Conservation (phyloP, 2,329 filamentous ascomycete genomes). For the Microsporum ferrugineum region DNA sequence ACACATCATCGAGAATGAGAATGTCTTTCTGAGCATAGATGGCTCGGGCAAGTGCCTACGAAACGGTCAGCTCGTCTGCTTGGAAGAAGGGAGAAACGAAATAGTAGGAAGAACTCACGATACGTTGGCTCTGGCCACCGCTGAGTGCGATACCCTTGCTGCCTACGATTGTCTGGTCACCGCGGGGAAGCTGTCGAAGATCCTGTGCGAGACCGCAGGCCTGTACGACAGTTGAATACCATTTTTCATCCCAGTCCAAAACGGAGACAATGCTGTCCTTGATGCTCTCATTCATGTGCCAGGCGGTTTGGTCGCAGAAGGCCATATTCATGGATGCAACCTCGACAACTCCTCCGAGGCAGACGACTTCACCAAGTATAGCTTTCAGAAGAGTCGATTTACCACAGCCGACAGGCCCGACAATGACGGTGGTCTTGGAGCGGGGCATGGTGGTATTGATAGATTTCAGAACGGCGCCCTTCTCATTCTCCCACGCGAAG, state of each 20-base stretch:
- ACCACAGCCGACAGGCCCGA: conserved; percentile 43
- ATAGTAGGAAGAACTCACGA: conserved; percentile 23
- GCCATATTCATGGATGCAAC: conserved; percentile 25
- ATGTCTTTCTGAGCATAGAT: conserved; percentile 40
- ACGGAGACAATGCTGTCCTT: conserved; percentile 31
- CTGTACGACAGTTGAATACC: conserved; percentile 28
- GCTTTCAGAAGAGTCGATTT: conserved; percentile 42
- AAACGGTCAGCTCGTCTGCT: not conserved
- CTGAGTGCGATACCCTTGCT: conserved; percentile 43
- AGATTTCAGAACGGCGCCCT: conserved; percentile 31
- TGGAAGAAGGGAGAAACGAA: not conserved
- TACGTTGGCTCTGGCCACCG: conserved; percentile 43
- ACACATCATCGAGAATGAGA: conserved; percentile 41
- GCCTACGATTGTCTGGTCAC: conserved; percentile 39
- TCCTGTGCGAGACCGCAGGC: conserved; percentile 32
- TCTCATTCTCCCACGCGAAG: conserved; percentile 39
- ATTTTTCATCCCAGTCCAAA: conserved; percentile 26
- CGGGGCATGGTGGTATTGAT: conserved; percentile 33
- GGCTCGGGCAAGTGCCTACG: conserved; percentile 40
- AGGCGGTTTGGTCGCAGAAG: conserved; percentile 34
- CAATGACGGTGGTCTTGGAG: conserved; percentile 37
- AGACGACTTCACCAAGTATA: conserved; percentile 35
- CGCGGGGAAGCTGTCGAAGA: conserved; percentile 29
- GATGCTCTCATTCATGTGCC: conserved; percentile 33
- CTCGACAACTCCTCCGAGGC: conserved; percentile 25